Percentiles rank a stretch among this genome's conserved stretches.
These are phyloP conservation scores for Podospora conica DNA, from an alignment of 495 filamentous ascomycete species.

Conservation along the genomic window DNA sequence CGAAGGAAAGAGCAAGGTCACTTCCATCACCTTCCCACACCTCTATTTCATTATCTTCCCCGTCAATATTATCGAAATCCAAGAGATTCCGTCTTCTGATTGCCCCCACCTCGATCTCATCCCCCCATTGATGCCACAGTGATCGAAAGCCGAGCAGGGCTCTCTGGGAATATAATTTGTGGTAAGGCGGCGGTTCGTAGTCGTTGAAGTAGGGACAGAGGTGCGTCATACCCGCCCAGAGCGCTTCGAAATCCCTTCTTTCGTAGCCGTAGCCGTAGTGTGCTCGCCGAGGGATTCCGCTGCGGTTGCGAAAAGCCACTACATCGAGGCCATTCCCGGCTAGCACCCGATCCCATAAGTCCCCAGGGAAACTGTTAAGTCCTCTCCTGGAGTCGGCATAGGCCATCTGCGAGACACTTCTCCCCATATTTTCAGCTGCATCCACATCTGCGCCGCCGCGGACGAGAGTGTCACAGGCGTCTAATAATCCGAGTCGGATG, in stretches of 20 bases:
- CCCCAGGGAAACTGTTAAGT: too few relatives aligned
- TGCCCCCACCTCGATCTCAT: background rate
- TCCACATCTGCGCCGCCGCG: background rate
- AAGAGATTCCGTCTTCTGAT: background rate
- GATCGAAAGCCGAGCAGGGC: background rate
- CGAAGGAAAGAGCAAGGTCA: too few relatives aligned
- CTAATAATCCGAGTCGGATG: too few relatives aligned
- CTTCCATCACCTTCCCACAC: background rate
- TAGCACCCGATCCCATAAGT: background rate
- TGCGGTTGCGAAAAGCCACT: background rate
- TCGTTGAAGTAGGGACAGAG: background rate
- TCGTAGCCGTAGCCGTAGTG: background rate
- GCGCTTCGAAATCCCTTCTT: background rate
- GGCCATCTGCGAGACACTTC: too few relatives aligned
- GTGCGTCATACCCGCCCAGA: background rate
- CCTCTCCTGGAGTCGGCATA: too few relatives aligned
- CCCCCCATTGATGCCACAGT: background rate
- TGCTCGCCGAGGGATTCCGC: background rate
- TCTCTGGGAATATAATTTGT: background rate
- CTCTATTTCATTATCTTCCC: background rate
- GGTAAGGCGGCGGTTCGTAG: background rate
- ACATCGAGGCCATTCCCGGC: background rate
- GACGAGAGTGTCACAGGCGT: background rate
- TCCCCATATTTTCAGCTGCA: background rate
- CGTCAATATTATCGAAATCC: too few relatives aligned